Conservation (phyloP, 768 basidiomycete species). For the Asterophora parasitica region DNA sequence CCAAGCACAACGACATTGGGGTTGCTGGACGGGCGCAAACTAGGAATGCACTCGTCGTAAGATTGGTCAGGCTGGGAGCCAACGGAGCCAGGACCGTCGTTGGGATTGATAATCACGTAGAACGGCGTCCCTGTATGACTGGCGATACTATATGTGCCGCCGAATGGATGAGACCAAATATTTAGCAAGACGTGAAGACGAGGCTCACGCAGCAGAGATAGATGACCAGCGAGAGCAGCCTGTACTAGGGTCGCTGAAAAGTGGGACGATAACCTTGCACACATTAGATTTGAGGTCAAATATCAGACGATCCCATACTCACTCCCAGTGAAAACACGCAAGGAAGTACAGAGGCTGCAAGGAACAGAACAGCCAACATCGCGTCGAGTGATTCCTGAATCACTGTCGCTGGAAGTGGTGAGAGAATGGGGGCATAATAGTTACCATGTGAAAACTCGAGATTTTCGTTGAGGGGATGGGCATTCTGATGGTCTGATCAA, state of each 20-base stretch:
- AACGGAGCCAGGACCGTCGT: slow-evolving; percentile 5
- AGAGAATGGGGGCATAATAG: neutral
- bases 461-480: neutral
- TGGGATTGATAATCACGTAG: slow-evolving; percentile 8
- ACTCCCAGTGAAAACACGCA: slow-evolving; percentile 1
- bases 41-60: slow-evolving; percentile 7
- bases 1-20: slow-evolving; percentile 7
- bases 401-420: neutral
- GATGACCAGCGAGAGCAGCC: neutral
- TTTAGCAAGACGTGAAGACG: neutral
- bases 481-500: too few species aligned
- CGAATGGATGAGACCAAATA: too few species aligned
- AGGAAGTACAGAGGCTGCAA: neutral
- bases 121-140: slow-evolving; percentile 4
- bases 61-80: slow-evolving; percentile 6
- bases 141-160: neutral
- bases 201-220: neutral
- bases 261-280: neutral
- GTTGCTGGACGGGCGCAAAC: slow-evolving; percentile 9
- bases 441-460: neutral
- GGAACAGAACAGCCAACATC: neutral
- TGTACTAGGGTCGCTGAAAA: neutral
- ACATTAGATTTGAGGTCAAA: too few species aligned
- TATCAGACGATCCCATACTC: too few species aligned
- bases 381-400: neutral